These are phyloP conservation scores for Pittosporum tobira DNA, from an alignment of 129 eudicot species.

Conservation along the genomic window DNA sequence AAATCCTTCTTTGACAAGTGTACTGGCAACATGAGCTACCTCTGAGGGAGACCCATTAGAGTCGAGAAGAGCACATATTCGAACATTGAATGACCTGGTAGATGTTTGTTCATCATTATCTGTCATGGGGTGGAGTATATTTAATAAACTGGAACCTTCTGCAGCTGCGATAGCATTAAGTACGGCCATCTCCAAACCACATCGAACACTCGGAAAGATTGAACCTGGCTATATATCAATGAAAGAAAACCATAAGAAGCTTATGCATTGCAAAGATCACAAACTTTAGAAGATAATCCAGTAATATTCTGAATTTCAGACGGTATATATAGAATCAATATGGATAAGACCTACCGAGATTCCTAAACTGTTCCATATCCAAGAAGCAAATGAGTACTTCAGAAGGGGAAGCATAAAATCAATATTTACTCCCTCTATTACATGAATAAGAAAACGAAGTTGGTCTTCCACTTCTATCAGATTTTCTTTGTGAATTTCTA, in stretches of 20 bases:
- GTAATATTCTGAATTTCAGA: background rate
- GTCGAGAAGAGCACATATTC: slow-evolving; percentile 83
- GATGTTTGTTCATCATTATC: slow-evolving; percentile 25
- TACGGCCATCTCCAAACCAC: slow-evolving; percentile 89
- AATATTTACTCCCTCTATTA: slow-evolving; percentile 37
- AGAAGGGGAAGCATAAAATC: slow-evolving; percentile 50
- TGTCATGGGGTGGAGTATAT: slow-evolving; percentile 34
- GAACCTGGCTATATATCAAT: slow-evolving; percentile 56
- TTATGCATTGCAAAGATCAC: background rate
- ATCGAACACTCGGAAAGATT: slow-evolving; percentile 84
- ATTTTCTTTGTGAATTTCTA: slow-evolving; percentile 56
- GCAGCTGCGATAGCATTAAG: slow-evolving; percentile 71
- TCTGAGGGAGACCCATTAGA: slow-evolving; percentile 64
- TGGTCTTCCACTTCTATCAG: slow-evolving; percentile 73
- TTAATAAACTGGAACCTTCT: slow-evolving; percentile 46
- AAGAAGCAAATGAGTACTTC: slow-evolving; percentile 58
- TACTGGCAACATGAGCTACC: slow-evolving; percentile 56
- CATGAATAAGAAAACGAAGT: slow-evolving; percentile 74
- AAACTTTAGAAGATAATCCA: background rate
- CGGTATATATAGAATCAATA: slow-evolving; percentile 1
- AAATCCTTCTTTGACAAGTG: slow-evolving; percentile 77
- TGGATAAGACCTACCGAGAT: slow-evolving; percentile 46
- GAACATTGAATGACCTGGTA: slow-evolving; percentile 30
- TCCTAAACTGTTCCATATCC: slow-evolving; percentile 80
- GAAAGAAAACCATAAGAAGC: slow-evolving; percentile 12